phyloP scores from a whole-genome alignment of 768 basidiomycete genomes.

The Melanogaster broomeanus region DNA sequence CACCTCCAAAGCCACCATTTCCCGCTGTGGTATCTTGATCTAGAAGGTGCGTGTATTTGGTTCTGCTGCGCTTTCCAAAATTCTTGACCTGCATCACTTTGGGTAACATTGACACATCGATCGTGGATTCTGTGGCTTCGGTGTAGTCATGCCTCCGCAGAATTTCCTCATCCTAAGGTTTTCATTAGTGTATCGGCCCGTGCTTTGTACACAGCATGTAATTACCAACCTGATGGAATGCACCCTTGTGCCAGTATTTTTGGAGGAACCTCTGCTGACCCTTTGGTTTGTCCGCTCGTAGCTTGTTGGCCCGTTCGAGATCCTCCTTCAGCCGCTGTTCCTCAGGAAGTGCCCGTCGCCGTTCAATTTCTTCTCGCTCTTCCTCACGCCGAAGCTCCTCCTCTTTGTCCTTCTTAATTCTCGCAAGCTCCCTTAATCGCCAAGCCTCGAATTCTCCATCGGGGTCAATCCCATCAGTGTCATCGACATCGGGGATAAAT shows the following conservation, averaged over 20 bases:
- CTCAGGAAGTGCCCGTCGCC: slow-evolving; percentile 90
- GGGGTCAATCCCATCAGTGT: slow-evolving; percentile 92
- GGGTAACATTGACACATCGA: slow-evolving; percentile 88
- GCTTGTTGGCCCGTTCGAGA: slow-evolving; percentile 78
- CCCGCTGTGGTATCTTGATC: slow-evolving; percentile 87
- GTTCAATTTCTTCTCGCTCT: slow-evolving; percentile 89
- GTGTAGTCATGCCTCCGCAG: slow-evolving; percentile 84
- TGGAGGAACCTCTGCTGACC: slow-evolving; percentile 92
- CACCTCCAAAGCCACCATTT: slow-evolving; percentile 67
- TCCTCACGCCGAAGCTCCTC: slow-evolving; percentile 77
- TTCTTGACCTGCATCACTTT: slow-evolving; percentile 97
- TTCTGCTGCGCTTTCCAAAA: slow-evolving; percentile 89
- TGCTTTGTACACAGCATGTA: slow-evolving; percentile 1
- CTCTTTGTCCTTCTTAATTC: slow-evolving; percentile 94
- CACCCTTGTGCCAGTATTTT: slow-evolving; percentile 99
- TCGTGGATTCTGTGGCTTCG: slow-evolving; percentile 83
- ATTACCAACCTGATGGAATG: slow-evolving; percentile 85
- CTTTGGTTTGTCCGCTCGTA: slow-evolving; percentile 86
- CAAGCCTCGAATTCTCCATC: slow-evolving; percentile 92
- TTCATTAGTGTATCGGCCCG: slow-evolving; percentile 13
- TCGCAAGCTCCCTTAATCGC: slow-evolving; percentile 89
- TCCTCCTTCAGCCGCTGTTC: slow-evolving; percentile 93
- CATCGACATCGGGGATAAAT: slow-evolving; percentile 84
- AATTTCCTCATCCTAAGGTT: slow-evolving; percentile 79
- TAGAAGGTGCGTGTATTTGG: slow-evolving; percentile 94